Percentiles rank a stretch among this genome's conserved stretches.
Conservation (phyloP, 1,139 yeast species). For the Yamadazyma triangularis region DNA sequence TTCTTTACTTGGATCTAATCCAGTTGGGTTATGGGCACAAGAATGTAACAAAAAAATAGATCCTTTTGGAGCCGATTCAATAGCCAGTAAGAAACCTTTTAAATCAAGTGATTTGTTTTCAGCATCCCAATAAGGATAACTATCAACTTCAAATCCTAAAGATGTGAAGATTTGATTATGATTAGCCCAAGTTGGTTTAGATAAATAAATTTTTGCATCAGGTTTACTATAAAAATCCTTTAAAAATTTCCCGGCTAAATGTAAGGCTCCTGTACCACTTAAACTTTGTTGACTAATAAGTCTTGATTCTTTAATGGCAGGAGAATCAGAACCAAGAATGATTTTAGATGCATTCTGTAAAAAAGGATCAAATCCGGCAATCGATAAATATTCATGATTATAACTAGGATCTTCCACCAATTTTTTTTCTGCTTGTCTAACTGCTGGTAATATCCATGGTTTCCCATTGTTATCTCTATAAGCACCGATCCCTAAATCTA, state of each 20-base stretch:
- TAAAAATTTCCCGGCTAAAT: constrained; percentile 76
- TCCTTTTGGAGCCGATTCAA: constrained; percentile 68
- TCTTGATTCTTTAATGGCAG: constrained; percentile 48
- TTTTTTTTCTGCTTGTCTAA: constrained; percentile 63
- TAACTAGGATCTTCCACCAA: constrained; percentile 47
- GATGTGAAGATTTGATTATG: constrained; percentile 77
- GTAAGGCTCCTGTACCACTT: constrained; percentile 96
- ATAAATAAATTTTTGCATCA: constrained; percentile 59
- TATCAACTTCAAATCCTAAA: constrained; percentile 57
- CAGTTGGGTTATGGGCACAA: constrained; percentile 51
- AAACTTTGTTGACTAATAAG: constrained; percentile 79
- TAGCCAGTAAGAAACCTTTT: constrained; percentile 62
- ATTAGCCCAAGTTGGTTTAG: constrained; percentile 96
- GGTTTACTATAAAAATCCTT: constrained; percentile 42
- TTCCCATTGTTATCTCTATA: constrained; percentile 90
- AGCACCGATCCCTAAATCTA: constrained; percentile 94
- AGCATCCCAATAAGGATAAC: constrained; percentile 76
- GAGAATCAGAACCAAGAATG: constrained; percentile 64
- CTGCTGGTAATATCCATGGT: constrained; percentile 93
- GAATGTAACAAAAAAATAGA: constrained; percentile 61
- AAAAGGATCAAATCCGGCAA: constrained; percentile 72
- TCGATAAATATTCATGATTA: constrained; percentile 90
- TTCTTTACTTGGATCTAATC: constrained; percentile 43
- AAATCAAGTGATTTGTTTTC: constrained; percentile 60
- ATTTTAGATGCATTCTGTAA: constrained; percentile 73